Conservation (phyloP, 2,329 filamentous ascomycete species). For the Epichloe scottii region DNA sequence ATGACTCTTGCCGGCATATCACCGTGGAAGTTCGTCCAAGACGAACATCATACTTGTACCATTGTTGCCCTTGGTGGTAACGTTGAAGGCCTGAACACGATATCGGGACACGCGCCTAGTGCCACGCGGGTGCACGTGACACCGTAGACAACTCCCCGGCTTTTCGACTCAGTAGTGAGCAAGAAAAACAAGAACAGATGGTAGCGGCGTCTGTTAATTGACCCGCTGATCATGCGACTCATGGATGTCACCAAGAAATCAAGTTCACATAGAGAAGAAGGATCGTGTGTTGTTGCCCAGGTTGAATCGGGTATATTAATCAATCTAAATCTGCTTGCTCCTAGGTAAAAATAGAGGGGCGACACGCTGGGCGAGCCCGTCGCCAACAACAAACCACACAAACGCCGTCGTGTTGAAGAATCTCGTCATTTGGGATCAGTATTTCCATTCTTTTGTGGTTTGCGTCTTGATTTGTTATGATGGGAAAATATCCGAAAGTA, state of each 20-base stretch:
- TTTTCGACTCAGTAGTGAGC: too few species aligned
- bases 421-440: constrained; percentile 2
- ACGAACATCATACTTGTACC: not conserved
- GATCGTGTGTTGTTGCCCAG: constrained; percentile 5
- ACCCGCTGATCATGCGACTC: too few species aligned
- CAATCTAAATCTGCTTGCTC: constrained; percentile 5
- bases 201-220: too few species aligned
- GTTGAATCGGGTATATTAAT: constrained; percentile 12
- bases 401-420: constrained; percentile 11
- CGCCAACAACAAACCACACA: not conserved
- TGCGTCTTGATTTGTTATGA: constrained; percentile 11
- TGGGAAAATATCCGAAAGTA: constrained; percentile 12
- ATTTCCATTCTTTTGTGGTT: constrained; percentile 1
- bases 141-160: not conserved
- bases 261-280: too few species aligned
- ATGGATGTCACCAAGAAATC: too few species aligned
- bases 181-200: too few species aligned
- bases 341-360: not conserved
- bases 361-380: not conserved
- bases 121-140: constrained; percentile 5
- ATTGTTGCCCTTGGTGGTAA: not conserved
- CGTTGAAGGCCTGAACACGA: not conserved
- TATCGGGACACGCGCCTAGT: not conserved
- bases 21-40: not conserved
- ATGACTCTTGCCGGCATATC: constrained; percentile 18